Evolutionary conservation across 176 grass and related monocot genomes (phyloP), one percentile per base, ranked within the genome.

Genomic region (Oryza officinalis): DNA sequence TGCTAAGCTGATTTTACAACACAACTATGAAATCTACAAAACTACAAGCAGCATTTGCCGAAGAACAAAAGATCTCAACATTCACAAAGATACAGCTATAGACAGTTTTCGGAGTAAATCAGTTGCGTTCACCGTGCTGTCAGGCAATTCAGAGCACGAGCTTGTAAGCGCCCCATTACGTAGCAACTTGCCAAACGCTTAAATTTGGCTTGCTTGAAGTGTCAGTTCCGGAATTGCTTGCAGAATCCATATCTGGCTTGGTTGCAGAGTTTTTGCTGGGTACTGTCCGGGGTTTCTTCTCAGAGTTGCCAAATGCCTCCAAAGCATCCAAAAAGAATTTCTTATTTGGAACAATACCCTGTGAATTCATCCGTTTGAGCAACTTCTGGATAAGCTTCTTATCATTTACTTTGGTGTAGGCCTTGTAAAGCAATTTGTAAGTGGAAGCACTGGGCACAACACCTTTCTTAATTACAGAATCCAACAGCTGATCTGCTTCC

Each of bases 351-450:
- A 98, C 87, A 74, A 95, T 95, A 72, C 95, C 90, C 81, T 93
- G 87, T 54, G 78, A 67, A 33, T 93, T 75, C 95, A 98, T 98
- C 23, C 45, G 77, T 72, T 94, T 88, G 65, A 94, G 83, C 86
- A 98, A 88, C 86, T 79, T 92, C 86, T 93, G 83, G 10, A 94
- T 80, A 83, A 98, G 92, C 8, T 80, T 80, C 85, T 94, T 94
- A 83, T 92, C 83, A 9, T 87, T 83, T 0, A 63, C 90, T 67
- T 86, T 94, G 49, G 87, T 91, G 76, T 92, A 94, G 28, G 89
- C 92, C 73, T 88, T 98, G 86, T 98, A 98, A 75, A 98, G 95
- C 81, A 98, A 86, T 84, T 95, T 95, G 76, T 93, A 98, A 14
- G 95, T 98, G 23, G 95, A 94, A 65, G 87, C 85, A 81, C 80